A percentile compares a stretch with the other conserved stretches of the same genome.
Evolutionary conservation across 2,329 filamentous ascomycete genomes (phyloP).

Genomic region (Aspergillus pseudoglaucus): DNA sequence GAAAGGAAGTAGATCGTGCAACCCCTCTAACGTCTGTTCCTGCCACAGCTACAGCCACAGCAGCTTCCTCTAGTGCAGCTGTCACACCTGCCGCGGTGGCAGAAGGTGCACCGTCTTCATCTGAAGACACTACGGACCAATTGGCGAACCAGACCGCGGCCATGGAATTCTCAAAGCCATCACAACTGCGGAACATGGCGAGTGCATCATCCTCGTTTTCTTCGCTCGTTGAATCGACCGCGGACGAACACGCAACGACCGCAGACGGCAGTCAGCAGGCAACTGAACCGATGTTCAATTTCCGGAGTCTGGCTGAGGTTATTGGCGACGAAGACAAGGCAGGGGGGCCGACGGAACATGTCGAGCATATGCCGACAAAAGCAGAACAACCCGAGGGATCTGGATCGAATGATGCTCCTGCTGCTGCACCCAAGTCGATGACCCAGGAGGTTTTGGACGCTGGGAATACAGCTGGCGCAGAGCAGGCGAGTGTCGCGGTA

Average conservation of each 20-base stretch:
- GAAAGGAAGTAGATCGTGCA: constrained; percentile 61
- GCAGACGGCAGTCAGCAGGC: constrained; percentile 46
- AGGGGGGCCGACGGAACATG: constrained; percentile 29
- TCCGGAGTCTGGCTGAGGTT: constrained; percentile 77
- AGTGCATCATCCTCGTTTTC: constrained; percentile 80
- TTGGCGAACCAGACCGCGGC: constrained; percentile 26
- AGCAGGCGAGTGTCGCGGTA: constrained; percentile 6
- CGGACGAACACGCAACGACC: constrained; percentile 35
- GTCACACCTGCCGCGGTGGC: background rate
- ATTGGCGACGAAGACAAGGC: constrained; percentile 60
- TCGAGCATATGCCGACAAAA: constrained; percentile 27
- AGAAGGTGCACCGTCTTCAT: constrained; percentile 13
- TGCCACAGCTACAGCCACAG: constrained; percentile 10
- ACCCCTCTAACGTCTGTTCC: constrained; percentile 10
- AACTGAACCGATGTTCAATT: constrained; percentile 82
- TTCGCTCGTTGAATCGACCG: constrained; percentile 61
- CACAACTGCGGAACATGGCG: constrained; percentile 74
- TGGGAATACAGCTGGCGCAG: constrained; percentile 5
- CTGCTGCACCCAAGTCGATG: constrained; percentile 4
- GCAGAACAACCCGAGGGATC: constrained; percentile 17
- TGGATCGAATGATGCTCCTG: constrained; percentile 8
- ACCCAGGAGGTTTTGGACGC: constrained; percentile 8
- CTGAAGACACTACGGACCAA: constrained; percentile 19
- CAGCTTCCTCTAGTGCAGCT: constrained; percentile 23
- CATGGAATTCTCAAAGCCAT: constrained; percentile 54